Evolutionary conservation across 148 eudicot species (phyloP).

Genomic region (Vaccinium myrtillus): DNA sequence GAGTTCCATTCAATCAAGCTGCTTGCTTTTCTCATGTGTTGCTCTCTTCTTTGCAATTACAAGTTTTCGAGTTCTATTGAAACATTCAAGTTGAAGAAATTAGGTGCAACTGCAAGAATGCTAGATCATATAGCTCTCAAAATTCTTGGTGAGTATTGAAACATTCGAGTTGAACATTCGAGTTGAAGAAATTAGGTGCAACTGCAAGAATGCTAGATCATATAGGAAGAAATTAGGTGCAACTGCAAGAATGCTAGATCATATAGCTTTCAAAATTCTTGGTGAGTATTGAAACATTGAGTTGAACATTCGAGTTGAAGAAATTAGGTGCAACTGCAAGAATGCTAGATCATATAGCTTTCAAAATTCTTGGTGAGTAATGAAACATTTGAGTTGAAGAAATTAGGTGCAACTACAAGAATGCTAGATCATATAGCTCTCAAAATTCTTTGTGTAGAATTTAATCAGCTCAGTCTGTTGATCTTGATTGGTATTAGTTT

Average conservation of each 20-base stretch:
- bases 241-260: background rate
- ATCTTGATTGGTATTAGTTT: background rate
- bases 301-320: background rate
- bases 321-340: background rate
- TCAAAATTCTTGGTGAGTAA: no score
- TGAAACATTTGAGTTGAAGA: no score
- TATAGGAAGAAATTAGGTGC: slow-evolving; percentile 3
- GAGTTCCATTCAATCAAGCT: background rate
- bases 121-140: no score
- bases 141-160: background rate
- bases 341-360: no score
- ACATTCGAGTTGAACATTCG: background rate
- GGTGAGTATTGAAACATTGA: no score
- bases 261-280: no score
- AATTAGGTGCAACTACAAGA: no score
- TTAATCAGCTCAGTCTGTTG: background rate
- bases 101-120: background rate
- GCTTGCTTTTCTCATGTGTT: background rate
- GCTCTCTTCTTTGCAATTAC: background rate
- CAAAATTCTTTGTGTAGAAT: no score
- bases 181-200: background rate
- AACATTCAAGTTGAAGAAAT: background rate
- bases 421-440: no score
- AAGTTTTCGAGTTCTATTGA: background rate
- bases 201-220: no score